phyloP scores from a whole-genome alignment of 2,329 filamentous ascomycete species.

The Chaetomiaceae sp. region DNA sequence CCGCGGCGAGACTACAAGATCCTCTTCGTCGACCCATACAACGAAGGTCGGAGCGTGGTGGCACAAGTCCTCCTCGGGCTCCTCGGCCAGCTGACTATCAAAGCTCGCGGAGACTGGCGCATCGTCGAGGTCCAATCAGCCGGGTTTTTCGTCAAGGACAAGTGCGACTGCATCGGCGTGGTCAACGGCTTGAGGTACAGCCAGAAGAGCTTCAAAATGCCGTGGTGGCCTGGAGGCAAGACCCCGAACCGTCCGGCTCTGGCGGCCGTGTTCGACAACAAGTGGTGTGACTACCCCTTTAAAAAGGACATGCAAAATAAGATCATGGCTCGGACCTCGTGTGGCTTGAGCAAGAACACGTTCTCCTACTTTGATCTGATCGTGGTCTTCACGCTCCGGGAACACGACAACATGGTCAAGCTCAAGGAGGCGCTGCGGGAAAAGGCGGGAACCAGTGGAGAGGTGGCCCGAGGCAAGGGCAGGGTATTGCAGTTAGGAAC shows the following conservation, averaged over 20 bases:
- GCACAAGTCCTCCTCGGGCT: constrained; percentile 25
- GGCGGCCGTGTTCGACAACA: constrained; percentile 29
- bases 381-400: constrained; percentile 27
- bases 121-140: constrained; percentile 23
- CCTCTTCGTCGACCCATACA: constrained; percentile 30
- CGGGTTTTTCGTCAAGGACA: constrained; percentile 27
- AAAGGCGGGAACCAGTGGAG: constrained; percentile 4
- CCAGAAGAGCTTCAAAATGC: constrained; percentile 17
- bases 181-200: constrained; percentile 24
- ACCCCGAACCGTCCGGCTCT: constrained; percentile 14
- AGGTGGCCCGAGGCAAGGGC: constrained; percentile 19
- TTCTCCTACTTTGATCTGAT: constrained; percentile 28
- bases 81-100: constrained; percentile 23
- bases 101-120: constrained; percentile 22
- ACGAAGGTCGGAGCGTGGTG: constrained; percentile 25
- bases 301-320: constrained; percentile 20
- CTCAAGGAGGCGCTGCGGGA: constrained; percentile 22
- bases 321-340: constrained; percentile 14
- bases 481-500: constrained; percentile 28
- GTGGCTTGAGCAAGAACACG: constrained; percentile 23
- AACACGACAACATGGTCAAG: constrained; percentile 28
- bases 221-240: constrained; percentile 14
- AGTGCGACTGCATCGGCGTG: constrained; percentile 17
- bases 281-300: constrained; percentile 23
- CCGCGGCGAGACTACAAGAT: constrained; percentile 23